Percentiles rank a stretch among this genome's conserved stretches.
phyloP scores from a whole-genome alignment of 2,329 filamentous ascomycete species.

The Aureobasidium sp. region DNA sequence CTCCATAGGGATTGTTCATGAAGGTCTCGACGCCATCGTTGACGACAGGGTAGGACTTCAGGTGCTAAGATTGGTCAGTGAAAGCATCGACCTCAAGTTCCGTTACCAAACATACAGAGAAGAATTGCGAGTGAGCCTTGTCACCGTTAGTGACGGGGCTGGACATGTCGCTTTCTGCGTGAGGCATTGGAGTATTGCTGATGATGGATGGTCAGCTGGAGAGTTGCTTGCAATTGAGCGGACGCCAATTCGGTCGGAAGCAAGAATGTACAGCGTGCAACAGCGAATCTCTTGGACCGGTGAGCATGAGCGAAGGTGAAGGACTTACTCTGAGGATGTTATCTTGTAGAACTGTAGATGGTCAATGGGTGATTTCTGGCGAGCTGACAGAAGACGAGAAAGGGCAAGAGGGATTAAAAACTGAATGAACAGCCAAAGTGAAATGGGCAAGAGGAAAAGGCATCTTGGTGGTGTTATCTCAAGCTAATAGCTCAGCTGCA shows the following conservation, averaged over 20 bases:
- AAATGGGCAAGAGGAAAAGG: conserved; percentile 7
- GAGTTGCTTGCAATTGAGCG: neutral
- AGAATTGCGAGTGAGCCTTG: conserved; percentile 39
- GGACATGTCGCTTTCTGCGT: conserved; percentile 36
- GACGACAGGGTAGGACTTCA: conserved; percentile 76
- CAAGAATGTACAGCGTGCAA: neutral
- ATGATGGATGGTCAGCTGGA: neutral
- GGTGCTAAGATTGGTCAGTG: conserved; percentile 54
- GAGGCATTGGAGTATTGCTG: conserved; percentile 33
- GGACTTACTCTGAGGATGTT: conserved; percentile 1
- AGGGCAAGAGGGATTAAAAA: neutral
- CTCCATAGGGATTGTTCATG: conserved; percentile 73
- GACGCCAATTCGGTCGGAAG: neutral
- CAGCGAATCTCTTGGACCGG: neutral
- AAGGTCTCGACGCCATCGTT: conserved; percentile 69
- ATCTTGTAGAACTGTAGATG: neutral
- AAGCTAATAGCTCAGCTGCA: conserved; percentile 10
- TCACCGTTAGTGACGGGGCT: conserved; percentile 43
- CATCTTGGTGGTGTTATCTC: conserved; percentile 6
- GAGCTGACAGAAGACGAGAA: neutral
- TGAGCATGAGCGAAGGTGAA: neutral
- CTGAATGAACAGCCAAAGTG: neutral
- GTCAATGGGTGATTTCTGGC: neutral
- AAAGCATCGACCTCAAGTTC: neutral
- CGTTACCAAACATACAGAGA: conserved; percentile 16